These are phyloP conservation scores for Podospora pseudoanserina DNA, from an alignment of 495 filamentous ascomycete species.

Conservation along the genomic window DNA sequence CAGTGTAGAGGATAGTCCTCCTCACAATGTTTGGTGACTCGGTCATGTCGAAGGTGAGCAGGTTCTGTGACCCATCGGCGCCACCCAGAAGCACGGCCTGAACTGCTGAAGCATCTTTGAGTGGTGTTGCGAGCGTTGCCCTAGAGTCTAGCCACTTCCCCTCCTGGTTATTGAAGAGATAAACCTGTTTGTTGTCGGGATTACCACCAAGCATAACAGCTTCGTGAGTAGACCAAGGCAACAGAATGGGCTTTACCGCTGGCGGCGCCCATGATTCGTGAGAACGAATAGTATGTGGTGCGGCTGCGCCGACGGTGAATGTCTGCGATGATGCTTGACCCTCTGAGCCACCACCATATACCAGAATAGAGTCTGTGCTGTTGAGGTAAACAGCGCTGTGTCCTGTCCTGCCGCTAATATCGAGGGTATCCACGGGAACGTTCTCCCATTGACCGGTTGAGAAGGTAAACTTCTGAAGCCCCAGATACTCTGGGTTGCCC, in stretches of 20 bases:
- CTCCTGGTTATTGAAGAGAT: conserved; percentile 50
- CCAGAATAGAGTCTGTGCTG: conserved; percentile 63
- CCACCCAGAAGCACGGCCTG: conserved; percentile 62
- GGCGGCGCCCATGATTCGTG: conserved; percentile 56
- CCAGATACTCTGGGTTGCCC: conserved; percentile 55
- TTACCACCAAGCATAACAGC: conserved; percentile 77
- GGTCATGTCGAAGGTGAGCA: conserved; percentile 76
- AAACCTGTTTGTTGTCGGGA: conserved; percentile 61
- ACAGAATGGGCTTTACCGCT: conserved; percentile 62
- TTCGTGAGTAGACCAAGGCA: conserved; percentile 70
- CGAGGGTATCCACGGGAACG: conserved; percentile 48
- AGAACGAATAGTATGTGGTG: conserved; percentile 57
- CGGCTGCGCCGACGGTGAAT: conserved; percentile 62
- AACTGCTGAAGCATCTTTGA: conserved; percentile 51
- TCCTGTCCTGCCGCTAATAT: conserved; percentile 63
- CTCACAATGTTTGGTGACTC: conserved; percentile 73
- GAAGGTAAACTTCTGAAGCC: conserved; percentile 84
- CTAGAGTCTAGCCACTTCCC: conserved; percentile 60
- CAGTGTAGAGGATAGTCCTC: conserved; percentile 54
- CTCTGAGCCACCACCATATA: conserved; percentile 63
- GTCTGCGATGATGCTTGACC: conserved; percentile 70
- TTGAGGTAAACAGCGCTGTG: conserved; percentile 78
- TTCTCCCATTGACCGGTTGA: conserved; percentile 71
- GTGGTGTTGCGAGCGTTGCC: conserved; percentile 53
- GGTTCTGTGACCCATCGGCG: conserved; percentile 75